A percentile compares a stretch with the other conserved stretches of the same genome.
Conservation (phyloP, 2,329 filamentous ascomycete species). For the Epichloe festucae region DNA sequence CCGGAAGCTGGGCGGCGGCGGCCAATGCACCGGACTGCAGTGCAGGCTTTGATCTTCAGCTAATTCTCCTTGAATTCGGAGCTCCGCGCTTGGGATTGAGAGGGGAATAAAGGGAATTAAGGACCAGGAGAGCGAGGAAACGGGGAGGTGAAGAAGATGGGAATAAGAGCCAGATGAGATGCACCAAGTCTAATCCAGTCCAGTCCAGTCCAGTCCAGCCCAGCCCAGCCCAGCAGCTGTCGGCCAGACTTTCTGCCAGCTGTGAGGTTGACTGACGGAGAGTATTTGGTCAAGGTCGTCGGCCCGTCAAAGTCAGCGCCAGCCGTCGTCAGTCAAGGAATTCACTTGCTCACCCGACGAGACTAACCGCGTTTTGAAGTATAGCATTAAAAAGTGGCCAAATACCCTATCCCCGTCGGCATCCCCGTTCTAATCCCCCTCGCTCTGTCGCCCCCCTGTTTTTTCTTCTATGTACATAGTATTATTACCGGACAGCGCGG, state of each 20-base stretch:
- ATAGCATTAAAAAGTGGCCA: not conserved
- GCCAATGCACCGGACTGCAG: not conserved
- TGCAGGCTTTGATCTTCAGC: not conserved
- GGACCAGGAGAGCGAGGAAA: conserved; percentile 3
- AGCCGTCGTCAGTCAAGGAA: not conserved
- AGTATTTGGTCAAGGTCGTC: not conserved
- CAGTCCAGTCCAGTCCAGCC: not conserved
- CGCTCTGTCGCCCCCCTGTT: not conserved
- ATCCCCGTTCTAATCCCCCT: conserved; percentile 1
- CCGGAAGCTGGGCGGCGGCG: conserved; percentile 14
- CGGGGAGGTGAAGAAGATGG: conserved; percentile 7
- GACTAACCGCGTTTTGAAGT: not conserved
- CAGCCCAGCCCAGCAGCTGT: not conserved
- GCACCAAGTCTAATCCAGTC: not conserved
- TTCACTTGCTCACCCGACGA: not conserved
- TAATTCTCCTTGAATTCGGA: not conserved
- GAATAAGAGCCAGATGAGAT: conserved; percentile 7
- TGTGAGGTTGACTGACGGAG: not conserved
- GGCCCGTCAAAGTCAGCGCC: not conserved
- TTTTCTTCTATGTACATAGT: too few species aligned
- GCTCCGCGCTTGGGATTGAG: not conserved
- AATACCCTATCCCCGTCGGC: not conserved
- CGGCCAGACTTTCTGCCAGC: not conserved
- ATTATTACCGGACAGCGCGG: too few species aligned
- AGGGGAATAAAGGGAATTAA: conserved; percentile 2